Evolutionary conservation across 1,139 yeast species (phyloP).

Genomic region (Lodderomyces metapsilosis): DNA sequence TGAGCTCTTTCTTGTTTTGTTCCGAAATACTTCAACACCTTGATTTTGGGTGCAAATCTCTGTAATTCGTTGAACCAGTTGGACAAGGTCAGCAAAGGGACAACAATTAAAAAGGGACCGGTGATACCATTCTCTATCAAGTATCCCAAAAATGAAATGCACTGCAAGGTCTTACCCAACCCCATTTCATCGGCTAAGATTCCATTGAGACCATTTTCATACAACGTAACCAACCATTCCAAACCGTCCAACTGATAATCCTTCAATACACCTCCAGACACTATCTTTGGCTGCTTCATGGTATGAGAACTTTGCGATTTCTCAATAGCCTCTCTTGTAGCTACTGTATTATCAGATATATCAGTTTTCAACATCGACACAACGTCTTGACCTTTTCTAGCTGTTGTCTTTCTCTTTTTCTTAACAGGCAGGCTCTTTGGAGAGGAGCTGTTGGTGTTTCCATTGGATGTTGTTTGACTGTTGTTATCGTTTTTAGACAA

Average conservation of each 20-base stretch:
- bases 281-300: conserved; percentile 59
- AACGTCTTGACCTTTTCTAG: conserved; percentile 18
- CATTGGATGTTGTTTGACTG: conserved; percentile 13
- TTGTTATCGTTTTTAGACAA: conserved; percentile 13
- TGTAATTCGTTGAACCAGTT: conserved; percentile 79
- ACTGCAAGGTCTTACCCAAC: conserved; percentile 86
- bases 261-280: conserved; percentile 70
- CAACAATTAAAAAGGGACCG: conserved; percentile 86
- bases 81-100: conserved; percentile 82
- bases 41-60: conserved; percentile 70
- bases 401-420: conserved; percentile 17
- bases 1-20: conserved; percentile 51
- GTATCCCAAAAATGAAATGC: conserved; percentile 74
- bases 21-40: conserved; percentile 68
- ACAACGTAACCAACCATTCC: conserved; percentile 84
- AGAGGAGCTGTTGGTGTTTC: conserved; percentile 16
- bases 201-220: conserved; percentile 92
- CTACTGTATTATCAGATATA: conserved; percentile 21
- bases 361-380: conserved; percentile 23
- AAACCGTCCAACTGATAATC: conserved; percentile 87
- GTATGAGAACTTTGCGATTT: conserved; percentile 21
- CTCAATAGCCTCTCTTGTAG: conserved; percentile 24
- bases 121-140: conserved; percentile 73
- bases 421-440: conserved; percentile 7
- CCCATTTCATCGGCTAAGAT: conserved; percentile 98